phyloP scores from a whole-genome alignment of 768 basidiomycete species.

The Pleurotus sapidus region DNA sequence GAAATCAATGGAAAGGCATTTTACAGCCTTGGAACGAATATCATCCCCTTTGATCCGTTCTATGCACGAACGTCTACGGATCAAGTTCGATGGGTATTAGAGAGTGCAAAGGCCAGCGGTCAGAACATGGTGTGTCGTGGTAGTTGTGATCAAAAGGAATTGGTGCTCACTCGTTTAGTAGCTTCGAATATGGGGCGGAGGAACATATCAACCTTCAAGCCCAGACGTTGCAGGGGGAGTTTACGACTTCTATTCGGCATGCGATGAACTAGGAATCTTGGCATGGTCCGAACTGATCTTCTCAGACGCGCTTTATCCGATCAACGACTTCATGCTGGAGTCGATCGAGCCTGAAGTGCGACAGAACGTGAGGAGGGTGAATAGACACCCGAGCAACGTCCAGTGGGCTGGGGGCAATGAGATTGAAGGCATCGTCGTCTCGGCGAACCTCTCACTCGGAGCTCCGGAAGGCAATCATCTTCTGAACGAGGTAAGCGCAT shows the following conservation, averaged over 20 bases:
- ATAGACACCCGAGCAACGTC: slow-evolving; percentile 52
- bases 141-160: too few relatives aligned
- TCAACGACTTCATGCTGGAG: slow-evolving; percentile 50
- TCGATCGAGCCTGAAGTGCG: slow-evolving; percentile 52
- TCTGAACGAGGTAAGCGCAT: slow-evolving; percentile 40
- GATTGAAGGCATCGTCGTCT: slow-evolving; percentile 51
- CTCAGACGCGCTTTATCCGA: slow-evolving; percentile 53
- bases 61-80: slow-evolving; percentile 49
- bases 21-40: slow-evolving; percentile 53
- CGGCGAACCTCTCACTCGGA: slow-evolving; percentile 25
- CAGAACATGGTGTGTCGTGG: slow-evolving; percentile 51
- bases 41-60: slow-evolving; percentile 62
- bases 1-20: slow-evolving; percentile 56
- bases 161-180: slow-evolving; percentile 13
- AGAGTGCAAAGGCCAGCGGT: slow-evolving; percentile 51
- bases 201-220: slow-evolving; percentile 46
- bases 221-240: slow-evolving; percentile 37
- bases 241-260: slow-evolving; percentile 55
- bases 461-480: slow-evolving; percentile 42
- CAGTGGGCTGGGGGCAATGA: slow-evolving; percentile 66
- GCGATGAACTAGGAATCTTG: slow-evolving; percentile 59
- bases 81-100: slow-evolving; percentile 50
- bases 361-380: slow-evolving; percentile 54
- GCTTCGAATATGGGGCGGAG: slow-evolving; percentile 62
- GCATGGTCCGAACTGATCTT: slow-evolving; percentile 64